phyloP scores from a whole-genome alignment of 306 rosid species.

The Trichosanthes cucumerina region DNA sequence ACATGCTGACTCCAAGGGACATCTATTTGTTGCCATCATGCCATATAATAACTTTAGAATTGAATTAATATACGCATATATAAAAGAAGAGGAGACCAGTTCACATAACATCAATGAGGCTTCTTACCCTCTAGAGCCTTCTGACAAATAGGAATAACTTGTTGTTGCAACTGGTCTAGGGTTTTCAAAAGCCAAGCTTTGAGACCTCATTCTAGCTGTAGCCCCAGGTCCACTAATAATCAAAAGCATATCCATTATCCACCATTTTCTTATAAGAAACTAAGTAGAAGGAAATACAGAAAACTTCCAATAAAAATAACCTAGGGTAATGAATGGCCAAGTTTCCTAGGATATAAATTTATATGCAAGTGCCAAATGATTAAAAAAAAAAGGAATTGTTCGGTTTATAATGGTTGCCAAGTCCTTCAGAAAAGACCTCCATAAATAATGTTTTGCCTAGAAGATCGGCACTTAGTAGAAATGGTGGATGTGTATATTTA shows the following conservation, averaged over 20 bases:
- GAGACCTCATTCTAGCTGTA: not conserved
- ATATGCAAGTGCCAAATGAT: not conserved
- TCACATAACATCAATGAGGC: not conserved
- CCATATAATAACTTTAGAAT: not conserved
- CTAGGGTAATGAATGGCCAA: not conserved
- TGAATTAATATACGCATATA: not conserved
- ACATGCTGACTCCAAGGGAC: not conserved
- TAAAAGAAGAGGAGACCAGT: not conserved
- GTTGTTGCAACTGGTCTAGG: not conserved
- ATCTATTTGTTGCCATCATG: not conserved
- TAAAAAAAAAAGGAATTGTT: not conserved
- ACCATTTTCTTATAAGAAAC: not conserved
- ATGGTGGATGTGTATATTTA: not conserved
- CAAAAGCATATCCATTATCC: not conserved
- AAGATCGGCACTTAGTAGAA: not conserved
- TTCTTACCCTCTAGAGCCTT: not conserved
- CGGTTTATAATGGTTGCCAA: not conserved
- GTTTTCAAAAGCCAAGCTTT: not conserved
- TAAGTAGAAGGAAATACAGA: not conserved
- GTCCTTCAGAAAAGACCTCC: not conserved
- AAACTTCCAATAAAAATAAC: not conserved
- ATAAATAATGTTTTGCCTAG: not conserved
- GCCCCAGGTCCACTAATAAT: slow-evolving; percentile 2
- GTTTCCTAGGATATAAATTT: not conserved
- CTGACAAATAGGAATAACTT: slow-evolving; percentile 5